Conservation (phyloP, 179 eudicot species). For the Carnegiea gigantea region DNA sequence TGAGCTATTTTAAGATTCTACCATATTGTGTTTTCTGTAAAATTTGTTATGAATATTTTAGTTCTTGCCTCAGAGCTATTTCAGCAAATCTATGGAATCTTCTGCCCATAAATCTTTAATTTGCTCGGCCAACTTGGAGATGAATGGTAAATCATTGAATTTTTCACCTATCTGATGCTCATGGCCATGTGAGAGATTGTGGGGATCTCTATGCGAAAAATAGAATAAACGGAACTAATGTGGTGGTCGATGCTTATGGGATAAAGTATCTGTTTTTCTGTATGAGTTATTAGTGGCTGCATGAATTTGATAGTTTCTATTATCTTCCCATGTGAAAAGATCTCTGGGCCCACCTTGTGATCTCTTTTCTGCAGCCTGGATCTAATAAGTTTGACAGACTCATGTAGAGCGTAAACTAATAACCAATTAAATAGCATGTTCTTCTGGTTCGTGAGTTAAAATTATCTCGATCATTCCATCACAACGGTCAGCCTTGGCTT, state of each 20-base stretch:
- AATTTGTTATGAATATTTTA: neutral
- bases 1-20: neutral
- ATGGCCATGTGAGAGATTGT: neutral
- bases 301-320: neutral
- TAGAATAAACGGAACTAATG: neutral
- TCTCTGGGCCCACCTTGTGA: slow-evolving; percentile 15
- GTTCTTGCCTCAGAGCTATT: neutral
- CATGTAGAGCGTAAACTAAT: neutral
- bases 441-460: neutral
- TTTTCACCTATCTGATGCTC: neutral
- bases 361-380: neutral
- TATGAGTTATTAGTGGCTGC: slow-evolving; percentile 6
- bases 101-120: slow-evolving; percentile 2
- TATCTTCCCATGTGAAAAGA: slow-evolving; percentile 24
- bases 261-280: neutral
- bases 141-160: neutral
- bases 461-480: neutral
- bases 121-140: neutral
- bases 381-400: neutral
- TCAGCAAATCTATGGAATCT: slow-evolving; percentile 3
- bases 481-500: neutral
- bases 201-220: neutral
- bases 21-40: neutral
- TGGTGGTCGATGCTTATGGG: slow-evolving; percentile 17
- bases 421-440: neutral